Percentiles rank a stretch among this genome's conserved stretches.
Conservation (phyloP, 75 land plant species). For the Pinus taeda region DNA sequence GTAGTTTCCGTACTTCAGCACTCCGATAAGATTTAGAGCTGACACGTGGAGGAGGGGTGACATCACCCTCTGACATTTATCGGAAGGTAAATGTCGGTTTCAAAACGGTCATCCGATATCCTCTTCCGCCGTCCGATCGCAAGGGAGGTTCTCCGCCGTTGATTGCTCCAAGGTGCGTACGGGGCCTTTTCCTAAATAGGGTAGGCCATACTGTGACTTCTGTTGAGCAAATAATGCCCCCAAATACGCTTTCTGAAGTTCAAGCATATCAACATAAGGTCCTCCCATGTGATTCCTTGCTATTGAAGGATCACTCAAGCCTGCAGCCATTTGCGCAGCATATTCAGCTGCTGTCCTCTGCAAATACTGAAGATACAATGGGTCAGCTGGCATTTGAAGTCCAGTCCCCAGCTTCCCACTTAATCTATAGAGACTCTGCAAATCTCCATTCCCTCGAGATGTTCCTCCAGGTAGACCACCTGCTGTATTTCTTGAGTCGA, state of each 20-base stretch:
- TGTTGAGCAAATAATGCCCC: conserved; percentile 57
- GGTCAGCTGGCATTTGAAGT: conserved; percentile 47
- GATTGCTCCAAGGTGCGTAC: no score
- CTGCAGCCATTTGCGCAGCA: conserved; percentile 31
- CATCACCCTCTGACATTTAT: no score
- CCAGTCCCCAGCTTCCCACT: conserved; percentile 32
- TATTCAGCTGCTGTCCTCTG: conserved; percentile 46
- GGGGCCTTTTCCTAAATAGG: conserved; percentile 30
- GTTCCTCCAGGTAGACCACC: conserved; percentile 38
- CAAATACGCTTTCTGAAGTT: conserved; percentile 57
- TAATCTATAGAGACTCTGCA: conserved; percentile 42
- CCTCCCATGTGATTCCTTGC: conserved; percentile 32
- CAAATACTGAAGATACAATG: conserved; percentile 48
- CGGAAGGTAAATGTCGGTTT: no score
- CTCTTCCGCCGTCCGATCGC: no score
- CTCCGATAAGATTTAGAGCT: no score
- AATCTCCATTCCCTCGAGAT: conserved; percentile 28
- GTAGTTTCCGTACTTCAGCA: no score
- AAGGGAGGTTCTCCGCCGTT: no score
- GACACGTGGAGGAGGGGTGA: no score
- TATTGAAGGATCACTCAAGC: conserved; percentile 35
- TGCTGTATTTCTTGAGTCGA: conserved; percentile 43
- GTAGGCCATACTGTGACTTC: conserved; percentile 56
- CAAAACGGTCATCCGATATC: no score
- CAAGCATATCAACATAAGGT: conserved; percentile 53